phyloP scores from a whole-genome alignment of 1,284 basidiomycete genomes.

The Naganishia sp. region DNA sequence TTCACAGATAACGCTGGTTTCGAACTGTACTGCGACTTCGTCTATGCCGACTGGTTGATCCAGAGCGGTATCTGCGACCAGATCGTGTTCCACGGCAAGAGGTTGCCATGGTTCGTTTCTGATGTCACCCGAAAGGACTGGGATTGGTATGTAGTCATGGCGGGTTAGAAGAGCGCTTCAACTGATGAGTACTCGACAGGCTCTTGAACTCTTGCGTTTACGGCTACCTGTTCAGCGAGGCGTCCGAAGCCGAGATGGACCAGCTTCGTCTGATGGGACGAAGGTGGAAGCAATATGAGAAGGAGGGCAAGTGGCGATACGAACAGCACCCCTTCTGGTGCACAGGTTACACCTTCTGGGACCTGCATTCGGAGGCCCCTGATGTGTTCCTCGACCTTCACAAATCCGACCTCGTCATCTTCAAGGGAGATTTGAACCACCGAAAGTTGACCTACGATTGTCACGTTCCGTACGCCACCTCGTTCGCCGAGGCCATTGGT shows the following conservation, averaged over 20 bases:
- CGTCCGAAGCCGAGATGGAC: constrained; percentile 75
- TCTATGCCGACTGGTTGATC: constrained; percentile 82
- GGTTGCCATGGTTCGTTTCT: constrained; percentile 84
- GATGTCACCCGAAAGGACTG: constrained; percentile 96
- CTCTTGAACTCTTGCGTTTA: constrained; percentile 82
- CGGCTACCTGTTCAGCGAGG: constrained; percentile 82
- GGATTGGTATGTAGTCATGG: constrained; percentile 65
- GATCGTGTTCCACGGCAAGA: constrained; percentile 73
- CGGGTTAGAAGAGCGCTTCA: too few relatives aligned
- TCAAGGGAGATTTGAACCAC: constrained; percentile 95
- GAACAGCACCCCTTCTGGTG: constrained; percentile 85
- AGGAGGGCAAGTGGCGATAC: constrained; percentile 81
- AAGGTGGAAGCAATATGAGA: constrained; percentile 97
- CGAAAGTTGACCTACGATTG: constrained; percentile 78
- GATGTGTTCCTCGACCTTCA: constrained; percentile 93
- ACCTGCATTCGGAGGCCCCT: constrained; percentile 81
- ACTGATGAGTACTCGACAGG: constrained; percentile 7
- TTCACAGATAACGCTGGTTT: constrained; percentile 77
- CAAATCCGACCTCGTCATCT: constrained; percentile 87
- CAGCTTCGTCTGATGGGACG: constrained; percentile 76
- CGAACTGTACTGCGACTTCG: constrained; percentile 88
- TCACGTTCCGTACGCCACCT: constrained; percentile 84
- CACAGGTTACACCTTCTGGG: constrained; percentile 93
- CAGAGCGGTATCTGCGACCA: constrained; percentile 84
- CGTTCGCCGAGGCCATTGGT: constrained; percentile 89